These are phyloP conservation scores for Vitis rupestris DNA, from an alignment of 164 flowering plant species.

Conservation along the genomic window DNA sequence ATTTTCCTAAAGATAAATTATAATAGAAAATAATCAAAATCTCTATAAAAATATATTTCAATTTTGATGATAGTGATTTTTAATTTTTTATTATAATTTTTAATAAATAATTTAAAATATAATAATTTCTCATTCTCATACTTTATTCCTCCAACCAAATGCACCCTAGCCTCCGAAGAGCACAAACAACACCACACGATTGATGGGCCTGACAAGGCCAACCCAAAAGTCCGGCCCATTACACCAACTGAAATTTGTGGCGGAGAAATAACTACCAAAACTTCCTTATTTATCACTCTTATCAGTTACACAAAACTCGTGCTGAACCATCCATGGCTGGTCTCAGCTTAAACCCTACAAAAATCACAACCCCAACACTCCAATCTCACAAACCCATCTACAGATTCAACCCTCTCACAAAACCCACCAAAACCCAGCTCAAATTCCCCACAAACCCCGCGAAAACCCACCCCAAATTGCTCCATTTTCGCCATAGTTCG, in stretches of 20 bases:
- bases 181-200: too few species aligned
- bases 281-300: background rate
- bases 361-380: constrained; percentile 41
- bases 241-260: constrained; percentile 30
- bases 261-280: constrained; percentile 19
- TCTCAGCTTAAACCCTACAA: constrained; percentile 59
- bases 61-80: too few species aligned
- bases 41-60: too few species aligned
- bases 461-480: constrained; percentile 19
- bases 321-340: constrained; percentile 51
- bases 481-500: constrained; percentile 31
- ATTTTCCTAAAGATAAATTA: too few species aligned
- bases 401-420: constrained; percentile 27
- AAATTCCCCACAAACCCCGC: constrained; percentile 17
- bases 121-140: too few species aligned
- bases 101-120: too few species aligned
- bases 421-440: constrained; percentile 31
- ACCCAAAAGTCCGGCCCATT: constrained; percentile 10
- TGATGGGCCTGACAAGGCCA: background rate
- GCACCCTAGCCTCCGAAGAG: too few species aligned
- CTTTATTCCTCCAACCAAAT: too few species aligned
- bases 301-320: background rate
- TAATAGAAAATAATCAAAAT: too few species aligned
- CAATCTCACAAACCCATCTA: constrained; percentile 34
- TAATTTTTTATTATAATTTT: too few species aligned